Conservation (phyloP, 495 filamentous ascomycete species). For the Penicillium pancosmium region DNA sequence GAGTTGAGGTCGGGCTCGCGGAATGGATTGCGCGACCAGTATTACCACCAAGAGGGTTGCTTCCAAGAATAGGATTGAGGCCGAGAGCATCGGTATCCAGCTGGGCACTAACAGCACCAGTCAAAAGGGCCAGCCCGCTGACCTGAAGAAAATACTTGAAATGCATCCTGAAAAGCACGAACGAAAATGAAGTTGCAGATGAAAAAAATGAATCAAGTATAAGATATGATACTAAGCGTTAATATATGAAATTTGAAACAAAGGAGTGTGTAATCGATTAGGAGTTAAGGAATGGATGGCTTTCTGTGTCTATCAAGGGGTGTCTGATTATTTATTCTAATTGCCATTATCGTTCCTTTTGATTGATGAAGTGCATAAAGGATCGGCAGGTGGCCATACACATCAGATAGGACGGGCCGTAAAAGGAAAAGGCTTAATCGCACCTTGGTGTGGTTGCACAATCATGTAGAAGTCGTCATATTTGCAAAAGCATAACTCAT, state of each 20-base stretch:
- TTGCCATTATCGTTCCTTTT: constrained; percentile 1
- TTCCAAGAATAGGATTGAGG: not conserved
- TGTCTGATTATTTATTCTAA: not conserved
- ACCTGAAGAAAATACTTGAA: constrained; percentile 4
- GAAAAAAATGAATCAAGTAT: not conserved
- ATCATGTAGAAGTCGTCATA: not conserved
- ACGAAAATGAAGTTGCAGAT: not conserved
- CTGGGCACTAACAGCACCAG: constrained; percentile 1
- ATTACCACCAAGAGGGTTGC: not conserved
- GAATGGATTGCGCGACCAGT: not conserved
- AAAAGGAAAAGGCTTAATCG: not conserved
- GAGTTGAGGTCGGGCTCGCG: not conserved
- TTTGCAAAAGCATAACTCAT: not conserved
- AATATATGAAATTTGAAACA: not conserved
- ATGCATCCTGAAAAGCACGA: not conserved
- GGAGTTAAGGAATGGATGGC: not conserved
- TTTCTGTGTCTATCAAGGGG: not conserved
- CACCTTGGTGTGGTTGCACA: not conserved
- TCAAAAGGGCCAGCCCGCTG: constrained; percentile 9
- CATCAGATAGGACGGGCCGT: constrained; percentile 6
- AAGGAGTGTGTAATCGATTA: not conserved
- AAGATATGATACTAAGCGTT: no score
- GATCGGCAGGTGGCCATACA: constrained; percentile 1
- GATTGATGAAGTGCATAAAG: not conserved
- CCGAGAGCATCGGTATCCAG: not conserved